Percentiles rank a stretch among this genome's conserved stretches.
Conservation (phyloP, 2,329 filamentous ascomycete genomes). For the Botrytis paeoniae region DNA sequence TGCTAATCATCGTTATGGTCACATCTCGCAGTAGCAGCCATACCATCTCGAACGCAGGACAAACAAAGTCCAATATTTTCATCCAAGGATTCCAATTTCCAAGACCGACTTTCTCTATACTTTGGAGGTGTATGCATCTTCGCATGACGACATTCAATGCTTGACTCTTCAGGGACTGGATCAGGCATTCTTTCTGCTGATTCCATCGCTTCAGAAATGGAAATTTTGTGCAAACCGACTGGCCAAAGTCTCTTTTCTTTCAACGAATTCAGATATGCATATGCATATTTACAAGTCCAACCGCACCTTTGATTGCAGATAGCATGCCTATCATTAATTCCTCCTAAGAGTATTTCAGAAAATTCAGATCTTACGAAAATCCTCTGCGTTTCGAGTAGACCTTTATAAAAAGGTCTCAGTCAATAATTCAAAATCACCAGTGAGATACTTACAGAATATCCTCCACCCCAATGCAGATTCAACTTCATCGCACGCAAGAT, state of each 20-base stretch:
- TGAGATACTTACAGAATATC: slow-evolving; percentile 17
- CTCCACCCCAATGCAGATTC: slow-evolving; percentile 22
- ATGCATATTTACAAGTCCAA: slow-evolving; percentile 16
- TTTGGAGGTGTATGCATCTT: slow-evolving; percentile 13
- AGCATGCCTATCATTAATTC: no score
- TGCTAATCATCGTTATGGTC: neutral
- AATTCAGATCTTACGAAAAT: slow-evolving; percentile 20
- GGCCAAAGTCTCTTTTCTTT: slow-evolving; percentile 13
- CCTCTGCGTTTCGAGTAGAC: slow-evolving; percentile 21
- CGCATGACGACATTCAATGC: slow-evolving; percentile 15
- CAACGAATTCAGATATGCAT: slow-evolving; percentile 21
- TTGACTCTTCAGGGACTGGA: slow-evolving; percentile 18
- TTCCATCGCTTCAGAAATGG: slow-evolving; percentile 15
- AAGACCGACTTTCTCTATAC: slow-evolving; percentile 17
- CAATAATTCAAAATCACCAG: neutral
- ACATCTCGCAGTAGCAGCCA: neutral
- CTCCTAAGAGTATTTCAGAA: slow-evolving; percentile 18
- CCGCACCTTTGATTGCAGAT: no score
- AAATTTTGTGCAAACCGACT: slow-evolving; percentile 12
- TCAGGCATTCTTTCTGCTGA: slow-evolving; percentile 19
- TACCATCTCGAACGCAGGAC: slow-evolving; percentile 20
- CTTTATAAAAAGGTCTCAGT: slow-evolving; percentile 15
- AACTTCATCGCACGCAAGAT: slow-evolving; percentile 19
- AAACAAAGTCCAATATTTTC: slow-evolving; percentile 21
- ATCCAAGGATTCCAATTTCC: slow-evolving; percentile 11